Evolutionary conservation across 352 stramenopile species (phyloP).

Genomic region (Globisporangium takayamanum): DNA sequence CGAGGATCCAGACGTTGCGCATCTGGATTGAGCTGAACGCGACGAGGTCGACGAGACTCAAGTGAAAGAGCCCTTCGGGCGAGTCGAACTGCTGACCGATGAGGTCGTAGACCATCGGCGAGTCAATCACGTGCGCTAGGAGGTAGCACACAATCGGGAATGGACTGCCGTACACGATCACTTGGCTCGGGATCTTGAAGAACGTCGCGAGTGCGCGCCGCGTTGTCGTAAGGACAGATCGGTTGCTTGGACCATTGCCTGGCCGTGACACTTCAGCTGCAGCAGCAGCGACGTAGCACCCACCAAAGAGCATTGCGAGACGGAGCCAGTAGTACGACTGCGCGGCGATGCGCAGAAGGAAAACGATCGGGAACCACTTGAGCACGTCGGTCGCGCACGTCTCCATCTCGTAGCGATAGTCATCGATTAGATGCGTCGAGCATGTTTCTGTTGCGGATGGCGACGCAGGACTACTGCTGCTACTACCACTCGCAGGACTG

Average conservation of each 20-base stretch:
- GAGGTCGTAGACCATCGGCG: slow-evolving; percentile 15
- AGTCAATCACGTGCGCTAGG: slow-evolving; percentile 15
- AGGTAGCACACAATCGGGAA: slow-evolving; percentile 20
- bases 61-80: slow-evolving; percentile 7
- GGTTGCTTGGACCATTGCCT: neutral
- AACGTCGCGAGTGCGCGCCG: slow-evolving; percentile 1
- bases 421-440: slow-evolving; percentile 3
- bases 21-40: slow-evolving; percentile 16
- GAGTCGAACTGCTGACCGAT: slow-evolving; percentile 9
- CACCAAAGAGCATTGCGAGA: neutral
- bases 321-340: slow-evolving; percentile 13
- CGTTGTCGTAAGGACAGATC: neutral
- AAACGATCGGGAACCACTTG: slow-evolving; percentile 5
- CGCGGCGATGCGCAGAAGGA: neutral
- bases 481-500: neutral
- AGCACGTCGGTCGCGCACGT: slow-evolving; percentile 7
- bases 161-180: slow-evolving; percentile 18
- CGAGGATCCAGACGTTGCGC: slow-evolving; percentile 19
- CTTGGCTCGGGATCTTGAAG: slow-evolving; percentile 16
- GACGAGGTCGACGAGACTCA: slow-evolving; percentile 7
- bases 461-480: neutral
- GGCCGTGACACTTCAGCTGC: neutral
- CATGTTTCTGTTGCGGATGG: no score
- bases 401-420: slow-evolving; percentile 14
- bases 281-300: slow-evolving; percentile 4